Percentiles rank a stretch among this genome's conserved stretches.
phyloP scores from a whole-genome alignment of 2,329 filamentous ascomycete genomes.

The Colletotrichum gigasporum region DNA sequence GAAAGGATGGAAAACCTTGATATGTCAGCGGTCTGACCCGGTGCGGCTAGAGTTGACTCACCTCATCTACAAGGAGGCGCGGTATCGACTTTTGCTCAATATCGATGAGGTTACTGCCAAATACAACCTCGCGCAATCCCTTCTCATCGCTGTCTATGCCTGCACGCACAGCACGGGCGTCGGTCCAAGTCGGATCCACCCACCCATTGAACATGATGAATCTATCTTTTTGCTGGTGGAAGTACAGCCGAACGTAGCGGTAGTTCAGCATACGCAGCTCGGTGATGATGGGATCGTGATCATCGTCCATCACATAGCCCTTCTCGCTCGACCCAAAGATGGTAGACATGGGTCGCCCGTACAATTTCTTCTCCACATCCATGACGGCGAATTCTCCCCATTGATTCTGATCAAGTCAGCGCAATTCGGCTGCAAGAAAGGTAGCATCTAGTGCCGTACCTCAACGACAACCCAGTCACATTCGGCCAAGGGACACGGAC shows the following conservation, averaged over 20 bases:
- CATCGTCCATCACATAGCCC: conserved; percentile 66
- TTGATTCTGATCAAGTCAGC: conserved; percentile 72
- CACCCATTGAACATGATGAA: conserved; percentile 88
- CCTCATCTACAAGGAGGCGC: conserved; percentile 89
- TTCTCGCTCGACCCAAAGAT: conserved; percentile 76
- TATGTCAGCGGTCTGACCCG: conserved; percentile 34
- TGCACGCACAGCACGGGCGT: conserved; percentile 76
- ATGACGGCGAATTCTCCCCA: conserved; percentile 93
- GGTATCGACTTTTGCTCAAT: conserved; percentile 88
- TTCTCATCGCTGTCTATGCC: conserved; percentile 93
- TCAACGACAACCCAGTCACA: conserved; percentile 95
- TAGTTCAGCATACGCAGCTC: conserved; percentile 86
- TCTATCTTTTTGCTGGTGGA: conserved; percentile 87
- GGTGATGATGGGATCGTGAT: conserved; percentile 81
- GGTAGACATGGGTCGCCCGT: conserved; percentile 65
- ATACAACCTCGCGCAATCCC: conserved; percentile 82
- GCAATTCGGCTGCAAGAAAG: not conserved
- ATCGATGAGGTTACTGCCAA: conserved; percentile 90
- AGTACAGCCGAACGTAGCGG: conserved; percentile 92
- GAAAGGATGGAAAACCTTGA: conserved; percentile 92
- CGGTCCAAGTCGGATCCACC: conserved; percentile 92
- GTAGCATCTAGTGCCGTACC: conserved; percentile 58
- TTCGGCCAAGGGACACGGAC: conserved; percentile 71
- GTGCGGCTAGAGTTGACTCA: conserved; percentile 42
- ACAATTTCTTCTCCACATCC: conserved; percentile 64